These are phyloP conservation scores for Chlorella sp. DNA, from an alignment of 139 green algal genomes.

Conservation along the genomic window DNA sequence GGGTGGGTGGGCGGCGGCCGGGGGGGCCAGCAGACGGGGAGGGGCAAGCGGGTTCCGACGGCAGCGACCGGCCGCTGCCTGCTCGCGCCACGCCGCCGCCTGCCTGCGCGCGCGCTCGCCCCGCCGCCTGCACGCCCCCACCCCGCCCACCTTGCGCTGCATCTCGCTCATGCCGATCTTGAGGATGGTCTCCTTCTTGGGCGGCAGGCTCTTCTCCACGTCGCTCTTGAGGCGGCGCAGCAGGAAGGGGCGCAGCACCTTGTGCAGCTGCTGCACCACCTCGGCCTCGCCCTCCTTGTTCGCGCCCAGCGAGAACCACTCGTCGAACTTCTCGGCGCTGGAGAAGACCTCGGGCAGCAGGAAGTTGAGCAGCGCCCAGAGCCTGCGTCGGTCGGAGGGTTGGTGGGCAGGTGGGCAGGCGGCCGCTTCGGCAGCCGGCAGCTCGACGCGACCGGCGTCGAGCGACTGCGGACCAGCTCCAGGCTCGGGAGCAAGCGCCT, in stretches of 20 bases:
- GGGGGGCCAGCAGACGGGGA: neutral
- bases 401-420: slow-evolving; percentile 91
- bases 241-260: slow-evolving; percentile 97
- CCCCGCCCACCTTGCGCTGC: slow-evolving; percentile 72
- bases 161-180: slow-evolving; percentile 98
- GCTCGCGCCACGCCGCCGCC: neutral
- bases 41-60: neutral
- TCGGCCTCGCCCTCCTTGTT: slow-evolving; percentile 79
- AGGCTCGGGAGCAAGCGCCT: too few species aligned
- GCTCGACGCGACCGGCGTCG: too few species aligned
- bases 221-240: slow-evolving; percentile 97
- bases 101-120: neutral
- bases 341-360: slow-evolving; percentile 97
- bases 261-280: slow-evolving; percentile 97
- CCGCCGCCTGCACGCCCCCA: neutral
- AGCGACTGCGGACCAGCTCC: too few species aligned
- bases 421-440: too few species aligned
- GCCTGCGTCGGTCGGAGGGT: too few species aligned
- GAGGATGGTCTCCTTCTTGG: slow-evolving; percentile 99
- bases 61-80: neutral
- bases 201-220: slow-evolving; percentile 94
- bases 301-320: slow-evolving; percentile 90
- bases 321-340: slow-evolving; percentile 93
- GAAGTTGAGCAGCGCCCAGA: slow-evolving; percentile 99
- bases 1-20: neutral